Percentiles rank a stretch among this genome's conserved stretches.
Evolutionary conservation across 164 flowering plant genomes (phyloP).

Genomic region (Vitis vinifera): DNA sequence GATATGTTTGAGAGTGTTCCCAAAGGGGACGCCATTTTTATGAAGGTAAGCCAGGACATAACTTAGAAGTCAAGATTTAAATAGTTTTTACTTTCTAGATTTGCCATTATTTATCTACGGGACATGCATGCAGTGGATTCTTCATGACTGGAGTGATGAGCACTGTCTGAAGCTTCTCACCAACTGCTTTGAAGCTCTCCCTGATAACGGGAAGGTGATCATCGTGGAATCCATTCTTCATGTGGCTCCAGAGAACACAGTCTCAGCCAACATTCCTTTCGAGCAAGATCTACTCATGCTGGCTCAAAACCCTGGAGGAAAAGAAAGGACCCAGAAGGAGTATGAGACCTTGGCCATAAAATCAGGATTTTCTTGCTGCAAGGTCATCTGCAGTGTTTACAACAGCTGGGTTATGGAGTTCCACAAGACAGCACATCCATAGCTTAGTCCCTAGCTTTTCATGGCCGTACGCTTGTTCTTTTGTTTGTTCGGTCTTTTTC

Average conservation of each 20-base stretch:
- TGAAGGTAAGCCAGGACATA: conserved; percentile 17
- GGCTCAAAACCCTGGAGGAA: conserved; percentile 28
- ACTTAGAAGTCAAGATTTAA: neutral
- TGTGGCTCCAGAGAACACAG: conserved; percentile 11
- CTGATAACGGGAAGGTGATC: conserved; percentile 27
- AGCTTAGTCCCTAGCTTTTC: neutral
- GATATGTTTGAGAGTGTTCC: conserved; percentile 23
- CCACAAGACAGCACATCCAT: conserved; percentile 6
- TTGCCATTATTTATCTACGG: too few species aligned
- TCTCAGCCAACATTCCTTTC: conserved; percentile 13
- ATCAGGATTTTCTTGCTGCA: conserved; percentile 23
- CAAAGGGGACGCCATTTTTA: conserved; percentile 27
- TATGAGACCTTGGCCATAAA: conserved; percentile 17
- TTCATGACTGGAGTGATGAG: conserved; percentile 33
- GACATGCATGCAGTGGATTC: conserved; percentile 15
- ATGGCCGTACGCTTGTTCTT: neutral
- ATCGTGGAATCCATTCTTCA: conserved; percentile 27
- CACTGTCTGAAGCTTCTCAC: conserved; percentile 31
- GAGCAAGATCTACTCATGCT: conserved; percentile 25
- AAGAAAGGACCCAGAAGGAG: conserved; percentile 30
- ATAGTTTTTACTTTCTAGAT: too few species aligned
- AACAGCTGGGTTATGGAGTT: conserved; percentile 33
- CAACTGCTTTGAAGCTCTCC: conserved; percentile 28
- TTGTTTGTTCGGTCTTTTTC: neutral
- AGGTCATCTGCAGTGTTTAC: conserved; percentile 23